Base-by-base conservation (phyloP, 2,329 filamentous ascomycete species). In the Alternaria angustiovoidea region DNA sequence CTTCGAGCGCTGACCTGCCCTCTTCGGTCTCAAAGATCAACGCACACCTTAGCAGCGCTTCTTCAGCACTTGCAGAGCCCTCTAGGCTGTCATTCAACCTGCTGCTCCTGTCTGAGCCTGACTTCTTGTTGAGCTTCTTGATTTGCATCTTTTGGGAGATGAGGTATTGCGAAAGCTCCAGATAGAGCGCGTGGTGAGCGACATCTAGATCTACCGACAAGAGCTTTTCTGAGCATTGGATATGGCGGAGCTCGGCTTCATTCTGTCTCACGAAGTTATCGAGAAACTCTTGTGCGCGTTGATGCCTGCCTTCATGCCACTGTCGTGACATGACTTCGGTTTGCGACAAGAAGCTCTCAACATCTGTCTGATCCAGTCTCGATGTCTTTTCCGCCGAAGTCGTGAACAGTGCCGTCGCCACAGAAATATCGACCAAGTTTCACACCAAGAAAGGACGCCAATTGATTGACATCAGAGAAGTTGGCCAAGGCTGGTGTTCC, bases 401-500 rank as follows among this genome's bases (percentile, higher is more conserved):
- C 38, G 82, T 83, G 3, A 81, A 81, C 74, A 5, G 78, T 69
- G 3, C 78, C 80, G 18, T 79, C 72, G 2, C 81, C 79, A 57
- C 83, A 83, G 42, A 86, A 83, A 48, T 87, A 82, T 20, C 84
- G 73, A 2, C 86, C 87, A 0, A 91, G 76, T 46, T 82, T 80
- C 22, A 88, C 75, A 1, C 84, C 82, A 2, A 91, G 70, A 16
- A 89, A 82, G 1, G 77, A 78, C 1, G 87, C 86, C 58, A 89
- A 86, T 16, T 81, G 81, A 52, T 88, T 86, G 8, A 90, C 79
- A 62, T 89, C 86, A 1, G 83, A 81, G 66, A 88, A 88, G 54
- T 86, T 83, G 5, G 81, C 80, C 3, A 89, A 69, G 0, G 82
- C 80, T 1, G 88, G 88, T 1, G 88, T 91, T 3, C 86, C 88